Percentiles rank a stretch among this genome's conserved stretches.
phyloP scores from a whole-genome alignment of 1,139 yeast species.

The Lodderomyces metapsilosis region DNA sequence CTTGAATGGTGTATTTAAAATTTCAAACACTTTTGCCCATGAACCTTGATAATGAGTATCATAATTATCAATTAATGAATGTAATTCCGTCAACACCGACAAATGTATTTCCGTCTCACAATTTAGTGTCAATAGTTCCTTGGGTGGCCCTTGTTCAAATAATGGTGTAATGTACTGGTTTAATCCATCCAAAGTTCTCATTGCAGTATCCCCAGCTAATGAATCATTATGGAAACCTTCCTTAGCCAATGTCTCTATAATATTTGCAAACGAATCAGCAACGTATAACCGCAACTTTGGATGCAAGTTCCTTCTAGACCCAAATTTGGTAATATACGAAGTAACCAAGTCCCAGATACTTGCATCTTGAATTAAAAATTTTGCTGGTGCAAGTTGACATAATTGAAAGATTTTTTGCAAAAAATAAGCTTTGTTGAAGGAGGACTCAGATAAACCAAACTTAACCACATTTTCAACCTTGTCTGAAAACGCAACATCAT shows the following conservation, averaged over 20 bases:
- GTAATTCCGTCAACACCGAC: conserved; percentile 59
- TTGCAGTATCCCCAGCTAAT: conserved; percentile 28
- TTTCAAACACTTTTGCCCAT: conserved; percentile 71
- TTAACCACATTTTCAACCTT: conserved; percentile 11
- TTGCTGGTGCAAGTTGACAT: conserved; percentile 46
- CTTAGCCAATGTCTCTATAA: conserved; percentile 46
- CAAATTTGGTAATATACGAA: conserved; percentile 39
- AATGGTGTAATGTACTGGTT: conserved; percentile 30
- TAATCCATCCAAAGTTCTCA: conserved; percentile 37
- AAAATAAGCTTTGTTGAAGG: conserved; percentile 42
- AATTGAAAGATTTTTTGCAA: conserved; percentile 42
- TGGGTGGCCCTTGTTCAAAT: conserved; percentile 36
- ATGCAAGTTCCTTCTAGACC: conserved; percentile 36
- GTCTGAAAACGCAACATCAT: conserved; percentile 24
- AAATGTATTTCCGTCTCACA: conserved; percentile 69
- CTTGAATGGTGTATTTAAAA: conserved; percentile 66
- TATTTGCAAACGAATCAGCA: conserved; percentile 47
- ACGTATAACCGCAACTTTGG: conserved; percentile 47
- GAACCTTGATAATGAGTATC: conserved; percentile 54
- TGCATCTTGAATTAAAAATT: conserved; percentile 43
- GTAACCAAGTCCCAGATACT: conserved; percentile 48
- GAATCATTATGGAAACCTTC: conserved; percentile 41
- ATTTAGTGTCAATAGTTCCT: conserved; percentile 44
- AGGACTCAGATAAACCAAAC: conserved; percentile 25
- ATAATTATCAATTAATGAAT: conserved; percentile 70